A percentile compares a stretch with the other conserved stretches of the same genome.
phyloP scores from a whole-genome alignment of 2,329 filamentous ascomycete species.

The Claviceps digitariae region DNA sequence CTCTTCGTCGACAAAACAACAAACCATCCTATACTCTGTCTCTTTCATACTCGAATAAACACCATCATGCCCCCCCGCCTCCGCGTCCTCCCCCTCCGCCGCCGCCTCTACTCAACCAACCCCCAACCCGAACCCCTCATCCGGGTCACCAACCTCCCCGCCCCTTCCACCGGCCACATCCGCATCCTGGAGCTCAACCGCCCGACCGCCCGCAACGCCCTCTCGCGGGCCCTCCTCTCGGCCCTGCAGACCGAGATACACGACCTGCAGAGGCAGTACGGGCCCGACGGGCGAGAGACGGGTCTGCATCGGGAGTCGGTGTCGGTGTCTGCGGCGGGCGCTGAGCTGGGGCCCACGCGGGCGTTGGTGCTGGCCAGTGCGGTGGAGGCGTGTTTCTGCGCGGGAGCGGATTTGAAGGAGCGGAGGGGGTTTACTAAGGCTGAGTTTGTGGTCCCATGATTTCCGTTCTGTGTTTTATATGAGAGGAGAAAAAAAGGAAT shows the following conservation, averaged over 20 bases:
- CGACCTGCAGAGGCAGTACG: slow-evolving; percentile 52
- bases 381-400: slow-evolving; percentile 80
- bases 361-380: slow-evolving; percentile 76
- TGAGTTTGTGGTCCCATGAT: slow-evolving; percentile 42
- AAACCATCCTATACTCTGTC: too few species aligned
- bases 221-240: slow-evolving; percentile 64
- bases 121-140: slow-evolving; percentile 37
- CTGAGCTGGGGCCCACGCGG: slow-evolving; percentile 48
- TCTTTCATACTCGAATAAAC: too few species aligned
- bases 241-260: slow-evolving; percentile 61
- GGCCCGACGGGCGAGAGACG: slow-evolving; percentile 38
- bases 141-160: slow-evolving; percentile 60
- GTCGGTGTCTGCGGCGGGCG: slow-evolving; percentile 17
- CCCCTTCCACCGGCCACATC: slow-evolving; percentile 70
- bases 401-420: slow-evolving; percentile 90
- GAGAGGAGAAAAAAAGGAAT: too few species aligned
- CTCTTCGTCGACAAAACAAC: too few species aligned
- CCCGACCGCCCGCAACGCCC: slow-evolving; percentile 75
- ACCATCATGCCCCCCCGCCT: slow-evolving; percentile 20
- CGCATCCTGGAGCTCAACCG: slow-evolving; percentile 80
- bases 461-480: background rate
- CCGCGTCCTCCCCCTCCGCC: slow-evolving; percentile 10
- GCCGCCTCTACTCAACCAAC: slow-evolving; percentile 27
- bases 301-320: slow-evolving; percentile 9
- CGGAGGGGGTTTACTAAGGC: slow-evolving; percentile 59